A percentile compares a stretch with the other conserved stretches of the same genome.
Evolutionary conservation across 179 eudicot species (phyloP).

Genomic region (Silene noctiflora): DNA sequence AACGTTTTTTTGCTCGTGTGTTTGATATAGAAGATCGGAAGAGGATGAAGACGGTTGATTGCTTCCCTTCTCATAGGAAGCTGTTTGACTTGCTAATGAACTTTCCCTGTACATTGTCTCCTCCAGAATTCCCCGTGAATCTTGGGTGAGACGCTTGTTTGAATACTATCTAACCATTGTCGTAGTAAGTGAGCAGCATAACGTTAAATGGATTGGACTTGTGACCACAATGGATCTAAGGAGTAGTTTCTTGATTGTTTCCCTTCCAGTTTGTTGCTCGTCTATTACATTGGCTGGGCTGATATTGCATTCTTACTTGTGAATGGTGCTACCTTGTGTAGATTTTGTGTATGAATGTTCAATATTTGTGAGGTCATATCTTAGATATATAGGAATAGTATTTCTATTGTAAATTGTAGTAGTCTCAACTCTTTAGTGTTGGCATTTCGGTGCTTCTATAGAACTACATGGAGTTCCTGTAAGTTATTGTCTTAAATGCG

Average conservation of each 20-base stretch:
- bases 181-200: not conserved
- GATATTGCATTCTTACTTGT: not conserved
- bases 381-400: not conserved
- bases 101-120: constrained; percentile 3
- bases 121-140: not conserved
- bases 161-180: not conserved
- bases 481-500: not conserved
- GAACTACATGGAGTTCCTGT: not conserved
- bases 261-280: not conserved
- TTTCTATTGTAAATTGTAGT: not conserved
- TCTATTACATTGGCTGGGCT: not conserved
- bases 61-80: constrained; percentile 4
- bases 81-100: not conserved
- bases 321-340: not conserved
- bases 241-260: no score
- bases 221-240: not conserved
- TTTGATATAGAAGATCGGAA: constrained; percentile 10
- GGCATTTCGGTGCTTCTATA: not conserved
- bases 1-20: constrained; percentile 7
- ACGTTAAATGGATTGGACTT: not conserved
- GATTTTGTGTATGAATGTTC: not conserved
- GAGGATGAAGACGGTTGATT: constrained; percentile 8
- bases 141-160: not conserved
- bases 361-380: not conserved
- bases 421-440: not conserved